phyloP scores from a whole-genome alignment of 345 rosid species.

The Nasturtium officinale region DNA sequence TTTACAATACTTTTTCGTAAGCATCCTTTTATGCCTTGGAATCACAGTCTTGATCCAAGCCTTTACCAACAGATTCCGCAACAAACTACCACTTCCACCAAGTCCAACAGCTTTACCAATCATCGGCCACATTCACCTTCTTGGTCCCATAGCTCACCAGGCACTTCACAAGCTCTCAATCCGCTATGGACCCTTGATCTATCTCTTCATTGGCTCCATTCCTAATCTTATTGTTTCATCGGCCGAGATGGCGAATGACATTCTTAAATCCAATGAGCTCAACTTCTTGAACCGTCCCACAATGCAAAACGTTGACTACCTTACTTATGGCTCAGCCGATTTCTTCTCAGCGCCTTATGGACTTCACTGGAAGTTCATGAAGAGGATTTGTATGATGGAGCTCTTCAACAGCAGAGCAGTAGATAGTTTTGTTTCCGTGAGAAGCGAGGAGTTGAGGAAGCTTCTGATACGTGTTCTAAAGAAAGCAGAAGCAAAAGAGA shows the following conservation, averaged over 20 bases:
- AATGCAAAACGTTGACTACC: conserved; percentile 59
- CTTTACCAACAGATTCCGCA: conserved; percentile 2
- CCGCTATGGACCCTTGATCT: conserved; percentile 61
- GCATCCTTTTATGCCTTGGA: conserved; percentile 32
- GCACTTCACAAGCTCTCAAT: conserved; percentile 66
- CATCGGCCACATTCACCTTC: conserved; percentile 56
- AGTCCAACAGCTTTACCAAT: conserved; percentile 53
- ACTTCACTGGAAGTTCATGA: conserved; percentile 77
- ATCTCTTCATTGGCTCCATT: conserved; percentile 69
- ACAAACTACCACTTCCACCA: conserved; percentile 46
- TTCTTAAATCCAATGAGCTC: conserved; percentile 62
- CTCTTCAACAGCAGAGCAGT: conserved; percentile 58
- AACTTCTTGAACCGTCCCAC: conserved; percentile 56
- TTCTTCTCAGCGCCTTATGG: conserved; percentile 71
- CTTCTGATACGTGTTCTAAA: conserved; percentile 45
- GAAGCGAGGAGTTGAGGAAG: conserved; percentile 51
- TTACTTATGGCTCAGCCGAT: conserved; percentile 76
- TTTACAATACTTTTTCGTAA: conserved; percentile 12
- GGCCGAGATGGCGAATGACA: conserved; percentile 56
- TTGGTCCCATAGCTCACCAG: conserved; percentile 62
- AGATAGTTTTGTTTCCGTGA: conserved; percentile 49
- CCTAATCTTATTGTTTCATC: conserved; percentile 68
- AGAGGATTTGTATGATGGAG: conserved; percentile 69
- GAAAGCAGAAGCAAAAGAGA: conserved; percentile 50
- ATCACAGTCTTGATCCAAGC: conserved; percentile 28